Evolutionary conservation across 148 eudicot species (phyloP).

Genomic region (Agrostemma githago): DNA sequence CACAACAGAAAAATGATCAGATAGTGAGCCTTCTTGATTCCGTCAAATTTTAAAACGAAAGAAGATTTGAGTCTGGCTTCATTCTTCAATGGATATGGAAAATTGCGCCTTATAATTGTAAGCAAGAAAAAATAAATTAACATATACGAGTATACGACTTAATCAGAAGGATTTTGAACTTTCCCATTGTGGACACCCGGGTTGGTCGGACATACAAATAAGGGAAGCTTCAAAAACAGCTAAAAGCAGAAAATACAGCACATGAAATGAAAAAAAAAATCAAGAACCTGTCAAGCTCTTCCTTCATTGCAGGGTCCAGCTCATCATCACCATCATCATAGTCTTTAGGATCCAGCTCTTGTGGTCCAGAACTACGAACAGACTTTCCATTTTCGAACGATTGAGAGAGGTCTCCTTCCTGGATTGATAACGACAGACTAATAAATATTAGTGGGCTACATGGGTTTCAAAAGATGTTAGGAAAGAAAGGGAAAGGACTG

Average conservation of each 20-base stretch:
- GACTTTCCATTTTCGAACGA: conserved; percentile 35
- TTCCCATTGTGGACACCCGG: not conserved
- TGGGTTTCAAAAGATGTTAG: not conserved
- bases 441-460: not conserved
- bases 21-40: not conserved
- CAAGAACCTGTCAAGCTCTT: conserved; percentile 73
- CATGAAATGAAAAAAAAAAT: not conserved
- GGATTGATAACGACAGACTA: conserved; percentile 19
- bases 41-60: not conserved
- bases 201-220: not conserved
- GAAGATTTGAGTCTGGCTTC: too few species aligned
- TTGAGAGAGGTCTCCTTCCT: conserved; percentile 29
- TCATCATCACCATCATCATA: conserved; percentile 75
- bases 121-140: not conserved
- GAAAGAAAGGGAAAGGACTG: conserved; percentile 7
- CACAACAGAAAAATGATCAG: not conserved
- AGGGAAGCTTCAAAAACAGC: not conserved
- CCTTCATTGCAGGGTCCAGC: conserved; percentile 81
- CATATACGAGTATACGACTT: not conserved
- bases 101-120: not conserved
- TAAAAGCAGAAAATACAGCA: conserved; percentile 3
- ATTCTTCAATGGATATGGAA: not conserved
- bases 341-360: conserved; percentile 41
- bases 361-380: conserved; percentile 29
- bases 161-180: not conserved